These are phyloP conservation scores for Leccinum angustisporum DNA, from an alignment of 1,284 basidiomycete species.

Conservation along the genomic window DNA sequence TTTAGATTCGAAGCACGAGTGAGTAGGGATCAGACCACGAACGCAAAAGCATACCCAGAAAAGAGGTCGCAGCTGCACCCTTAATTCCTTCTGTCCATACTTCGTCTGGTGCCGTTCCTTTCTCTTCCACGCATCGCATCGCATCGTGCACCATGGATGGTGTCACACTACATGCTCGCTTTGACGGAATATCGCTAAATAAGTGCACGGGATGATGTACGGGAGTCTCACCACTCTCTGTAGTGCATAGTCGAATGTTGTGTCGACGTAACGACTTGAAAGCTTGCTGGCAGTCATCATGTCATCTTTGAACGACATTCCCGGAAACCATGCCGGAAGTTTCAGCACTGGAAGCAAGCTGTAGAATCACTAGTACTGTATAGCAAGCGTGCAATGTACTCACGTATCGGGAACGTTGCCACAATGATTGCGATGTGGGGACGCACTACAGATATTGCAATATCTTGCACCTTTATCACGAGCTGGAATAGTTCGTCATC, in stretches of 20 bases:
- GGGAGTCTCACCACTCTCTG: neutral
- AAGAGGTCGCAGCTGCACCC: neutral
- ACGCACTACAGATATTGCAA: neutral
- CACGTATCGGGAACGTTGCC: slow-evolving; percentile 16
- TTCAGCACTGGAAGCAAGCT: slow-evolving; percentile 1
- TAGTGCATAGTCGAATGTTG: neutral
- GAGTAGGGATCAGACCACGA: neutral
- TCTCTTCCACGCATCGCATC: neutral
- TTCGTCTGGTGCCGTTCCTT: neutral
- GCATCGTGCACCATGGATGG: slow-evolving; percentile 4
- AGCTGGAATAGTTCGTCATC: neutral
- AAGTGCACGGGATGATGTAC: no score
- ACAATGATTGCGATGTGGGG: slow-evolving; percentile 1
- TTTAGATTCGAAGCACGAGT: neutral
- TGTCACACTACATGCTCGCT: neutral
- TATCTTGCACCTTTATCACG: neutral
- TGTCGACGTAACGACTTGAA: neutral
- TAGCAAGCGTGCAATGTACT: neutral
- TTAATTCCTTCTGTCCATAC: neutral
- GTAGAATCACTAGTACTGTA: no score
- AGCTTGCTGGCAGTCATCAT: neutral
- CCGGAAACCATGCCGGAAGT: slow-evolving; percentile 3
- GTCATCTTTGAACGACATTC: neutral
- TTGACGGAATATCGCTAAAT: neutral
- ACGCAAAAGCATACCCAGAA: neutral